phyloP scores from a whole-genome alignment of 805 yeast species.

The Sugiyamaella smithiae region DNA sequence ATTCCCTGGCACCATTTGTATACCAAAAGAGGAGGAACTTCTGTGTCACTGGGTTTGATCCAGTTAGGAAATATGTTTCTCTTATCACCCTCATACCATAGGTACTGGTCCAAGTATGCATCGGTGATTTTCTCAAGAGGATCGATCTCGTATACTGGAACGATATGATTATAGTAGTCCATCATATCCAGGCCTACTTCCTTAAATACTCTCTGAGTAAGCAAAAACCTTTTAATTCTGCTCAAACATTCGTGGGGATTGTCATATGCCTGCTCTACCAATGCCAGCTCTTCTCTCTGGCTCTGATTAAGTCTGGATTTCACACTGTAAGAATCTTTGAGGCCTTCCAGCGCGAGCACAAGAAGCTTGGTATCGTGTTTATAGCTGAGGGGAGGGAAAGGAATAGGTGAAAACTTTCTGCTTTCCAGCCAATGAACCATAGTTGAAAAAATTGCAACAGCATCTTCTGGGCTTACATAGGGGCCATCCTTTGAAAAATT shows the following conservation, averaged over 20 bases:
- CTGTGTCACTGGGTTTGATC: conserved; percentile 93
- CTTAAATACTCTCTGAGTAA: conserved; percentile 89
- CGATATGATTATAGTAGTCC: conserved; percentile 80
- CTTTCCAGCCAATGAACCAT: conserved; percentile 91
- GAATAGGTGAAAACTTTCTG: conserved; percentile 78
- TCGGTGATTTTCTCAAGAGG: conserved; percentile 95
- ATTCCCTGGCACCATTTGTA: conserved; percentile 95
- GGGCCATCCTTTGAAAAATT: conserved; percentile 84
- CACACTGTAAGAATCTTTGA: conserved; percentile 76
- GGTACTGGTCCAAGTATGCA: conserved; percentile 90
- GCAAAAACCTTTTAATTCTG: conserved; percentile 73
- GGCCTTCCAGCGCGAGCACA: conserved; percentile 81
- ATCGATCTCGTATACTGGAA: conserved; percentile 85
- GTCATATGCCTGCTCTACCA: conserved; percentile 95
- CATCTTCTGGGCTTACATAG: conserved; percentile 79
- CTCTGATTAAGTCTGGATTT: conserved; percentile 76
- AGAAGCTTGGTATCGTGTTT: conserved; percentile 90
- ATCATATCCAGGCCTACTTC: conserved; percentile 85
- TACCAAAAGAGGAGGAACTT: conserved; percentile 85
- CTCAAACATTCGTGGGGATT: conserved; percentile 91
- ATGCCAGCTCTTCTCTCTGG: conserved; percentile 88
- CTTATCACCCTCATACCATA: conserved; percentile 94
- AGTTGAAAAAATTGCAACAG: conserved; percentile 78
- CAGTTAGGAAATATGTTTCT: conserved; percentile 88
- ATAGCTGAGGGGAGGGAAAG: conserved; percentile 89